Base-by-base conservation (phyloP, 2,329 filamentous ascomycete species). In the Hypoxylon sp. region DNA sequence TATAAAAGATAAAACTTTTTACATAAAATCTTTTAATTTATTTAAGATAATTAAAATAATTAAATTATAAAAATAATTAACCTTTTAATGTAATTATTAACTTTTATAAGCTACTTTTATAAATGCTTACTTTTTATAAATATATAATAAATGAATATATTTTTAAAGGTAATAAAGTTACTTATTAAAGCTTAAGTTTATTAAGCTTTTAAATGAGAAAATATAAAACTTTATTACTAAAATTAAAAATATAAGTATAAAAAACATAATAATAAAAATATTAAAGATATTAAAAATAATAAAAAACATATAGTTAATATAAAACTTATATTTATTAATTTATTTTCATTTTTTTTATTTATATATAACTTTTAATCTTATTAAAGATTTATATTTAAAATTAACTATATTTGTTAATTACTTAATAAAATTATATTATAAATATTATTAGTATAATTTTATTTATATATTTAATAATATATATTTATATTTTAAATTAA, bases 351-450 rank as follows among this genome's bases (percentile, higher is more conserved):
- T 39, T 14, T n/a, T 39, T 39, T 14, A 39, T n/a, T n/a, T n/a
- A 14, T 39, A 39, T 39, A n/a, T 39, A n/a, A n/a, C 13, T 39
- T 39, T 39, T n/a, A 39, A 39, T 3, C 4, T 39, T n/a, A n/a
- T n/a, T 39, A 39, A 39, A 39, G 3, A 39, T 39, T n/a, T n/a
- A 39, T n/a, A 39, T n/a, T 4, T 6, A n/a, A 39, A 39, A n/a
- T n/a, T 39, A 39, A n/a, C n/a, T 39, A 39, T 39, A 4, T 39
- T 39, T 39, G n/a, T 39, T n/a, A n/a, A 39, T n/a, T 39, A 39
- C 14, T n/a, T 39, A n/a, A 39, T 39, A 4, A n/a, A 39, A 39
- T 39, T 39, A 39, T 39, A n/a, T 5, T 5, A 39, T 39, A 39
- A 4, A n/a, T 13, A 39, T 39, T 39, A 39, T 39, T 39, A 39